A percentile compares a stretch with the other conserved stretches of the same genome.
phyloP scores from a whole-genome alignment of 75 land plant species.

The Gnetum montanum region DNA sequence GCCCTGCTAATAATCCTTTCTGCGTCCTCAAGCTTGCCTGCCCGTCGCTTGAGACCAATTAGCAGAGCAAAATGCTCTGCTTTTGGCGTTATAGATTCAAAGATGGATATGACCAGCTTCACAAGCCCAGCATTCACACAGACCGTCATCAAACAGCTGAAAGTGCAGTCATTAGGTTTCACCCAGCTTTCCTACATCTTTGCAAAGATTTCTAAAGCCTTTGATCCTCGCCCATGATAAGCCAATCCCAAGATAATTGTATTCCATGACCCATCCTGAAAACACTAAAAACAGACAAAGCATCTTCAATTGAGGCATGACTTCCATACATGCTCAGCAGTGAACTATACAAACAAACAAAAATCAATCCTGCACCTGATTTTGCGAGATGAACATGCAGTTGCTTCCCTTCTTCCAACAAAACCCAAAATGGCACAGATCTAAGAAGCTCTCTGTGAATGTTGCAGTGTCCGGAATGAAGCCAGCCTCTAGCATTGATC shows the following conservation, averaged over 20 bases:
- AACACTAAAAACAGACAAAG: constrained; percentile 26
- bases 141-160: constrained; percentile 53
- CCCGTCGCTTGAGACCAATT: not conserved
- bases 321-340: constrained; percentile 75
- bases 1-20: not conserved
- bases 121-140: constrained; percentile 47
- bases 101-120: constrained; percentile 24
- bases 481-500: constrained; percentile 23
- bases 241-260: constrained; percentile 53
- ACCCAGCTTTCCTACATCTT: constrained; percentile 26
- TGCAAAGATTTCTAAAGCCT: constrained; percentile 32
- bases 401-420: constrained; percentile 32
- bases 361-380: constrained; percentile 28
- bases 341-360: constrained; percentile 20
- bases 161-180: constrained; percentile 43
- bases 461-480: constrained; percentile 36
- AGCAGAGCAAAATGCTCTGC: not conserved
- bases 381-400: constrained; percentile 32
- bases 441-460: constrained; percentile 37
- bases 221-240: constrained; percentile 40
- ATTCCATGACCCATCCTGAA: constrained; percentile 54
- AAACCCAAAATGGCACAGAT: constrained; percentile 36
- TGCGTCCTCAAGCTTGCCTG: not conserved
- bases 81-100: not conserved
- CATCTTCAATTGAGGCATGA: constrained; percentile 42